Evolutionary conservation across 352 stramenopile genomes (phyloP), one percentile per base, ranked within the genome.

Genomic region (Phytopythium litorale): DNA sequence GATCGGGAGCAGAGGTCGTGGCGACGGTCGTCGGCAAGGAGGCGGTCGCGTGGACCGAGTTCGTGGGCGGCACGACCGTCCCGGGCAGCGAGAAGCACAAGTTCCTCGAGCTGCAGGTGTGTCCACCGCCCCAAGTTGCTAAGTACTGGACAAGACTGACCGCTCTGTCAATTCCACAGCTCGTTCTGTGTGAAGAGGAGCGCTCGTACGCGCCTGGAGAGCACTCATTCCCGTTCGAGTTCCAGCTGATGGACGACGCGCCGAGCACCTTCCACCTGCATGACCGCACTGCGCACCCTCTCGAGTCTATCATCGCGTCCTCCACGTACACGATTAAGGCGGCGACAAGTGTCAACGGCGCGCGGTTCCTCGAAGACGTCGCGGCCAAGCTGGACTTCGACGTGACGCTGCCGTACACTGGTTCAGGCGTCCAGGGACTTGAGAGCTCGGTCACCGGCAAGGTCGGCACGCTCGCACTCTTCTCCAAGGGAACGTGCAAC

Each of bases 181-280:
- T 88, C 50, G 62, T 87, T 15, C 62, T 77, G 1, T 81, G 59
- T 11, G 57, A 74, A 4, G 58, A 84, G 13, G 76, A 79, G 11
- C 74, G 84, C 49, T 70, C 73, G 12, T 84, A 75, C n/a, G 64
- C 76, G 23, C 75, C 79, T 2, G 84, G 84, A 18, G 68, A 72
- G 25, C 61, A 72, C 48, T 53, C 55, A 11, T 72, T 72, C 42
- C 65, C 45, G 19, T 72, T 75, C 38, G 25, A 32, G 25, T 67
- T 67, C 40, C 65, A 58, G 50, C 60, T 75, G 2, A 49, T 48
- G 13, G 30, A 56, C 2, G 63, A 56, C 19, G 55, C 69, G 4
- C 64, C 68, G 13, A 61, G 25, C 23, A 72, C 40, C 25, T 75
- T 76, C 28, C 57, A 64, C 35, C 23, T 76, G 37, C 50, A 66